A percentile compares a stretch with the other conserved stretches of the same genome.
These are phyloP conservation scores for Mentha longifolia DNA, from an alignment of 257 asterid genomes.

Conservation along the genomic window DNA sequence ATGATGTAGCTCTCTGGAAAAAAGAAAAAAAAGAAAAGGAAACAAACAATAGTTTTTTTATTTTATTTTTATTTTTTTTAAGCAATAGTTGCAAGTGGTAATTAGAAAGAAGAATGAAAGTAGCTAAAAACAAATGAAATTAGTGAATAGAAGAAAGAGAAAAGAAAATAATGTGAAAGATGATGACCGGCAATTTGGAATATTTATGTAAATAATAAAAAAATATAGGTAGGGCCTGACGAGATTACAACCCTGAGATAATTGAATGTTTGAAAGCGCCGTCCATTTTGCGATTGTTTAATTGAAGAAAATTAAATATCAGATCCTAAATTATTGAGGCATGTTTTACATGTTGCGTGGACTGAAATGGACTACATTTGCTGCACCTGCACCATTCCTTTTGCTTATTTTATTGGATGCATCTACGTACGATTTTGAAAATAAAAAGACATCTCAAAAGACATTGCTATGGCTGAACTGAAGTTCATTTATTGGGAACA, in stretches of 20 bases:
- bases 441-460: too few species aligned
- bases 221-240: background rate
- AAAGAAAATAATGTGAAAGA: background rate
- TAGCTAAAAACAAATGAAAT: too few species aligned
- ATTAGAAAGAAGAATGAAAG: too few species aligned
- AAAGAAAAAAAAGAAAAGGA: too few species aligned
- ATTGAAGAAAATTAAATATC: background rate
- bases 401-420: background rate
- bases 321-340: background rate
- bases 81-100: too few species aligned
- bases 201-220: background rate
- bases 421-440: background rate
- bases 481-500: too few species aligned
- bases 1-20: too few species aligned
- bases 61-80: too few species aligned
- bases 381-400: background rate
- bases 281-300: background rate
- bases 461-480: too few species aligned
- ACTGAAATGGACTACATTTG: background rate
- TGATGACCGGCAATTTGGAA: background rate
- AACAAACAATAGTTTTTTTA: too few species aligned
- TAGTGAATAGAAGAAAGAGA: too few species aligned
- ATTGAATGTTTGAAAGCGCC: background rate
- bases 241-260: background rate
- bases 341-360: conserved; percentile 12